Evolutionary conservation across 1,139 yeast genomes (phyloP).

Genomic region (Magnusiomyces paraingens): DNA sequence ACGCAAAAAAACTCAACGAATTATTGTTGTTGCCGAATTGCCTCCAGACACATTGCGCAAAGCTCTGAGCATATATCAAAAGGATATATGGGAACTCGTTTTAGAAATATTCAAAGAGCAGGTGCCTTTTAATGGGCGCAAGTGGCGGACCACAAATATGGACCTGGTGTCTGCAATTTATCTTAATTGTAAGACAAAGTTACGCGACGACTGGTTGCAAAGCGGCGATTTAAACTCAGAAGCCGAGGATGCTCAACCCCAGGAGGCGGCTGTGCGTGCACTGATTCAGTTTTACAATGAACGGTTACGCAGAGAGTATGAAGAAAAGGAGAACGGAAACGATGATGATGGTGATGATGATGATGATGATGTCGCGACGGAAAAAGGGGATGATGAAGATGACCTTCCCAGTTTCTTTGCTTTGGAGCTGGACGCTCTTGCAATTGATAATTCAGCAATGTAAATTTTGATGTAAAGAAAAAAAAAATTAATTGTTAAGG

Average conservation of each 20-base stretch:
- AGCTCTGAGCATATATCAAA: conserved; percentile 46
- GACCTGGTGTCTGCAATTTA: conserved; percentile 85
- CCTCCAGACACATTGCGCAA: conserved; percentile 39
- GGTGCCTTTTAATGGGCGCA: conserved; percentile 86
- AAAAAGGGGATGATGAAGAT: background rate
- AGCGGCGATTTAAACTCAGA: conserved; percentile 76
- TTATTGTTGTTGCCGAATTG: conserved; percentile 37
- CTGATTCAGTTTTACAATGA: conserved; percentile 73
- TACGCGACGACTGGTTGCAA: conserved; percentile 85
- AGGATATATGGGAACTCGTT: conserved; percentile 60
- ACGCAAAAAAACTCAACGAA: conserved; percentile 37
- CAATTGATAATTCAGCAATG: conserved; percentile 4
- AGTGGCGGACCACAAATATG: conserved; percentile 93
- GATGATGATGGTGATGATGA: background rate
- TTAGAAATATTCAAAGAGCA: conserved; percentile 66
- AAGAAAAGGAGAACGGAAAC: conserved; percentile 6
- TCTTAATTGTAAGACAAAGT: conserved; percentile 60
- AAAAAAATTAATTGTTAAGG: background rate
- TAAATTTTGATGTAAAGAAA: background rate
- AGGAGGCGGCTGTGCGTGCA: conserved; percentile 79
- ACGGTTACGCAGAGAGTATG: conserved; percentile 39
- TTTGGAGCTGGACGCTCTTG: conserved; percentile 11
- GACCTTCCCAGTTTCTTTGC: conserved; percentile 10
- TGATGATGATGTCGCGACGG: background rate
- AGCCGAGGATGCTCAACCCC: conserved; percentile 72